A percentile compares a stretch with the other conserved stretches of the same genome.
phyloP scores from a whole-genome alignment of 2,329 filamentous ascomycete species.

The Trichophyton schoenleinii region DNA sequence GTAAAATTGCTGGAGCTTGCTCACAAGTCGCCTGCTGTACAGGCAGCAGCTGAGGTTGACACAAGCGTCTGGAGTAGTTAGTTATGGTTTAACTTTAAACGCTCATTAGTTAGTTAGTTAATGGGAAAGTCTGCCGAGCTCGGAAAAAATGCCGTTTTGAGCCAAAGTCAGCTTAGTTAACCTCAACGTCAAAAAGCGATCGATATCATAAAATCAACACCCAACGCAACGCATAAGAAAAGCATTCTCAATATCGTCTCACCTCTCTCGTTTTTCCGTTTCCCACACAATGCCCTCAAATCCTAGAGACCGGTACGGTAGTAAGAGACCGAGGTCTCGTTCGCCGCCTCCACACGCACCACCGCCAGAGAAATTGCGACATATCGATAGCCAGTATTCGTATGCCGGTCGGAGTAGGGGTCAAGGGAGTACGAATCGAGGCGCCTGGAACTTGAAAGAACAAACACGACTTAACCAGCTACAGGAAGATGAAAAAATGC shows the following conservation, averaged over 20 bases:
- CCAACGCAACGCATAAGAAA: not conserved
- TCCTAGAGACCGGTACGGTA: constrained; percentile 19
- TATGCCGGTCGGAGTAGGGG: constrained; percentile 15
- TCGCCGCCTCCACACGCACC: constrained; percentile 31
- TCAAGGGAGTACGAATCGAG: constrained; percentile 16
- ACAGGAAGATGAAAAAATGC: constrained; percentile 64
- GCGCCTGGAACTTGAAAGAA: constrained; percentile 23
- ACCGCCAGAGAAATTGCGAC: constrained; percentile 28
- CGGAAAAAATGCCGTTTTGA: not conserved
- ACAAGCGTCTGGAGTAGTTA: not conserved
- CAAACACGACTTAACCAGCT: constrained; percentile 41
- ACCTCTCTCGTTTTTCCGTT: not conserved
- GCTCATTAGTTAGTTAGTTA: not conserved
- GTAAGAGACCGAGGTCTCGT: constrained; percentile 31
- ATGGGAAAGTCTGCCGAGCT: not conserved
- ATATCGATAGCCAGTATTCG: constrained; percentile 19
- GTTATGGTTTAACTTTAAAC: not conserved
- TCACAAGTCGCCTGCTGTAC: not conserved
- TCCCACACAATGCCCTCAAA: not conserved
- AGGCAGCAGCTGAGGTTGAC: not conserved
- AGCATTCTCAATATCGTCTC: not conserved
- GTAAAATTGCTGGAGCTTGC: not conserved
- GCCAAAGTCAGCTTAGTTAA: not conserved
- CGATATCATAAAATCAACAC: not conserved
- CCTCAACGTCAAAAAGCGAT: not conserved